Evolutionary conservation across 108 stramenopile genomes (phyloP).

Genomic region (Pseudonitzschia pungens): DNA sequence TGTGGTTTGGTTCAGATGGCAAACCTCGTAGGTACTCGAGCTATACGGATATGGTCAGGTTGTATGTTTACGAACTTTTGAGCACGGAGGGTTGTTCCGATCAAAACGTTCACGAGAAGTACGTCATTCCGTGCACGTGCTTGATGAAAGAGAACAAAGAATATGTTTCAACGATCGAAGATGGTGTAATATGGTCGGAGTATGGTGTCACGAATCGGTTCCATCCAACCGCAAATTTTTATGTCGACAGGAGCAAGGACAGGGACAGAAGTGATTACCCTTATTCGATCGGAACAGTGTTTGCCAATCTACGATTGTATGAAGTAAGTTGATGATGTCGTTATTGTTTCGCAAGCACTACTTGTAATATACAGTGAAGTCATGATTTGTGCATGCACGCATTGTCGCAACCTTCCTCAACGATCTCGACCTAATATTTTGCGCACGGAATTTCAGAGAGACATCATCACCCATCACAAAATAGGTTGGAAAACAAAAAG

Average conservation of each 20-base stretch:
- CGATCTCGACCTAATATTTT: background rate
- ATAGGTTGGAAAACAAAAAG: slow-evolving; percentile 8
- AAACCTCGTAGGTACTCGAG: background rate
- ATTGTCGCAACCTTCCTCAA: background rate
- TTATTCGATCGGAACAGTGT: slow-evolving; percentile 8
- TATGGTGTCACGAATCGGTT: slow-evolving; percentile 8
- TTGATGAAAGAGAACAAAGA: background rate
- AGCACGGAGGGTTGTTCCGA: background rate
- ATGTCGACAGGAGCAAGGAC: background rate
- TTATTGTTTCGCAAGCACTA: no score
- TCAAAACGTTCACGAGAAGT: slow-evolving; percentile 15
- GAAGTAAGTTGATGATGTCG: background rate
- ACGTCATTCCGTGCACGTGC: slow-evolving; percentile 10
- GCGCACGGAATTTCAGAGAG: background rate
- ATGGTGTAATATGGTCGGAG: slow-evolving; percentile 7
- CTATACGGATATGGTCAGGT: slow-evolving; percentile 11
- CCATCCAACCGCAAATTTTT: slow-evolving; percentile 9
- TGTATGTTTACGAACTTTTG: slow-evolving; percentile 2
- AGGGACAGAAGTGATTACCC: background rate
- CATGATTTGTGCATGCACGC: background rate
- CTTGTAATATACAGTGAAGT: background rate
- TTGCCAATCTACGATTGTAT: background rate
- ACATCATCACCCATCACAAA: slow-evolving; percentile 13
- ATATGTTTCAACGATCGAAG: background rate
- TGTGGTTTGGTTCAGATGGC: background rate